Conservation (phyloP, 164 flowering plant genomes). For the Piper betle region DNA sequence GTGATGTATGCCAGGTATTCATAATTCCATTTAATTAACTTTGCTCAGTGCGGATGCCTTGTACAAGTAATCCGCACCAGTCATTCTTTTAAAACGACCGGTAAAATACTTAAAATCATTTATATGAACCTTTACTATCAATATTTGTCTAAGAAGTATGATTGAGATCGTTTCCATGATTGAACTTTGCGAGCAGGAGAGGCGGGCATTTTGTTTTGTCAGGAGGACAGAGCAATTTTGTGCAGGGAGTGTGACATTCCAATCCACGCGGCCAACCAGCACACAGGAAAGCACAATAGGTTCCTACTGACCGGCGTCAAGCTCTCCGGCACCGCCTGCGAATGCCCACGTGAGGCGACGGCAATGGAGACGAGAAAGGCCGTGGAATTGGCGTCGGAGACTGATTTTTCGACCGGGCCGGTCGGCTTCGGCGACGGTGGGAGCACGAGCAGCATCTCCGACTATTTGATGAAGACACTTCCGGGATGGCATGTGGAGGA, state of each 20-base stretch:
- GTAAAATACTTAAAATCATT: too few relatives aligned
- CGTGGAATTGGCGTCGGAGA: not conserved
- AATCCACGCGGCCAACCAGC: slow-evolving; percentile 72
- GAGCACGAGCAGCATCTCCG: slow-evolving; percentile 62
- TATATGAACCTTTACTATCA: too few relatives aligned
- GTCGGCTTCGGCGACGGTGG: slow-evolving; percentile 5
- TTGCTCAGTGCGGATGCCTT: too few relatives aligned
- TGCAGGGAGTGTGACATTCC: slow-evolving; percentile 69
- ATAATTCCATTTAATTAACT: too few relatives aligned
- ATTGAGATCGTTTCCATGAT: not conserved
- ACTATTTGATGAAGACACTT: slow-evolving; percentile 63
- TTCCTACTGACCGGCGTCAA: slow-evolving; percentile 79
- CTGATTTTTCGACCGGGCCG: not conserved
- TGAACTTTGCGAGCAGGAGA: slow-evolving; percentile 29
- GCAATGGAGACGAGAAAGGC: not conserved
- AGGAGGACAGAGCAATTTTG: slow-evolving; percentile 74
- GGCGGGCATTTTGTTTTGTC: slow-evolving; percentile 75
- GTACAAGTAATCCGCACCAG: too few relatives aligned
- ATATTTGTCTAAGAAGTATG: too few relatives aligned
- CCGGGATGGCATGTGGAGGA: slow-evolving; percentile 97
- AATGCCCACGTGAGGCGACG: not conserved
- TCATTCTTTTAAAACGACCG: too few relatives aligned
- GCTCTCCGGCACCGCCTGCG: slow-evolving; percentile 27
- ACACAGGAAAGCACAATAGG: slow-evolving; percentile 55
- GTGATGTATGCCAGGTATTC: slow-evolving; percentile 25